Conservation (phyloP, 129 eudicot species). For the Apium graveolens region DNA sequence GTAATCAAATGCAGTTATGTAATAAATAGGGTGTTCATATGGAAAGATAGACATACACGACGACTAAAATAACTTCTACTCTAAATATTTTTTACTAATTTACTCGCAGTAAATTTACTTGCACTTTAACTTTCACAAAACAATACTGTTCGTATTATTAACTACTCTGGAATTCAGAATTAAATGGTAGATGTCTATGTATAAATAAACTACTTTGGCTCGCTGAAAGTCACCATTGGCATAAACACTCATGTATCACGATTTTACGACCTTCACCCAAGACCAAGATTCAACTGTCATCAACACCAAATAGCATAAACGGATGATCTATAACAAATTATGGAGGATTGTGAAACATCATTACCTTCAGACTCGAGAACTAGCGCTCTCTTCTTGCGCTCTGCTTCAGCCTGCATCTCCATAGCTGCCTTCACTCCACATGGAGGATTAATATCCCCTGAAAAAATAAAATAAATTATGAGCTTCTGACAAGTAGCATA, state of each 20-base stretch:
- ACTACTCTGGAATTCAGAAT: neutral
- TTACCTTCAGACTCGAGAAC: constrained; percentile 90
- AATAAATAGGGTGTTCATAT: neutral
- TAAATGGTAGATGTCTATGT: neutral
- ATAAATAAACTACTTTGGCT: neutral
- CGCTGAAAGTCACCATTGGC: neutral
- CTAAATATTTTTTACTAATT: neutral
- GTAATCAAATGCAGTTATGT: too few relatives aligned
- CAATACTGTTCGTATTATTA: neutral
- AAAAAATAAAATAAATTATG: neutral
- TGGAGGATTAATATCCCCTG: constrained; percentile 99
- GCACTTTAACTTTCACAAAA: neutral
- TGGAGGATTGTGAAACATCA: neutral
- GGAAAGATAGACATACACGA: neutral
- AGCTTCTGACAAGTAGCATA: neutral
- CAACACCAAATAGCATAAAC: neutral
- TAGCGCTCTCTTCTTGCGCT: constrained; percentile 90
- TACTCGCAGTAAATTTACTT: neutral
- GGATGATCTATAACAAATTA: neutral
- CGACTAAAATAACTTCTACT: neutral
- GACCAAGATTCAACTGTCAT: neutral
- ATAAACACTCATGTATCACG: neutral
- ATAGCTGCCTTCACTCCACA: constrained; percentile 75
- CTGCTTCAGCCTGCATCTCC: constrained; percentile 99
- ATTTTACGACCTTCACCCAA: too few relatives aligned